Base-by-base conservation (phyloP, 345 rosid genomes). In the Pistacia vera region DNA sequence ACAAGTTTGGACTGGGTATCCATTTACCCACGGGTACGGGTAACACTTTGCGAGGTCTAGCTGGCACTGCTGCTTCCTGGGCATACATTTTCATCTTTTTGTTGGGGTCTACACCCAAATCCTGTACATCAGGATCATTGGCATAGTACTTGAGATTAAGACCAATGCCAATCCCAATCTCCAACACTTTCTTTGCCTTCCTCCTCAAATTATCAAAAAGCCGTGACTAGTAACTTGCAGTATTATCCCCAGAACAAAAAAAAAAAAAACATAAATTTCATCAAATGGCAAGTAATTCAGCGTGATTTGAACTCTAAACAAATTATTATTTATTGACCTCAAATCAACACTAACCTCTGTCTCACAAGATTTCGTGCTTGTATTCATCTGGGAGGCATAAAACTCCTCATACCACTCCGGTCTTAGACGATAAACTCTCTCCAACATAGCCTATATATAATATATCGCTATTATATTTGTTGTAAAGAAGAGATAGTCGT, bases 151-250 rank as follows among this genome's bases (percentile, higher is more conserved):
- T 87, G 83, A 95, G 88, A 75, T 95, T 91, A 2, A 97, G 97
- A 64, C 94, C 97, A 8, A 97, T 86, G 16, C 98, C 97, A 68
- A 90, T 83, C 8, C 97, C 98, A 74, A 95, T 86, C 88, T 95
- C 97, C 85, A 93, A 74, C 49, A 91, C 86, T 59, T 79, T 84
- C 84, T 85, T 82, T 30, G 87, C 91, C 77, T 87, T 87, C 20
- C 97, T 91, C 28, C 80, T 86, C 85, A 95, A 77, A 16, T 82
- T 84, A 59, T 35, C 64, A 80, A 95, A 93, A 56, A 93, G 85
- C 74, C 77, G 78, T 59, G 81, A 80, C 83, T 91, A 91, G 84
- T 85, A 93, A 74, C 70, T 81, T 44, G 89, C 86, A 81, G 91
- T 25, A 1, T 25, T 25, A 25, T 25, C 25, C 25, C 0, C 0